Base-by-base conservation (phyloP, 495 filamentous ascomycete genomes). In the Usnea hakonensis region DNA sequence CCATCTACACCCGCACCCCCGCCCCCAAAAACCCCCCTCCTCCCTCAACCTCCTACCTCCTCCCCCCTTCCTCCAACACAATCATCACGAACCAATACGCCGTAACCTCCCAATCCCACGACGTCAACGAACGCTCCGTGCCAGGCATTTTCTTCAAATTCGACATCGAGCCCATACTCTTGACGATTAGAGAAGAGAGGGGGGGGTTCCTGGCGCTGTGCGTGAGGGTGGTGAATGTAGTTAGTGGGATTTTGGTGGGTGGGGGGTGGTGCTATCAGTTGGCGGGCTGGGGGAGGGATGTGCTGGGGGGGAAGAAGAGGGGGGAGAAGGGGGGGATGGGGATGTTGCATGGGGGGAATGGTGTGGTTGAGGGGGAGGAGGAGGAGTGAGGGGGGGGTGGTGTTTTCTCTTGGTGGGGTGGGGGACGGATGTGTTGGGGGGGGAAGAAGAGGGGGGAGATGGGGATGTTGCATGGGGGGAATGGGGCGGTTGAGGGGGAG, bases 91-190 rank as follows among this genome's bases (percentile, higher is more conserved):
- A 99, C 78, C 94, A 99, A 73, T 99, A 99, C 80, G 94, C 92
- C 44, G 94, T 95, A 0, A 97, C 92, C 0, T 87, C 90, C 67
- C 90, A 96, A 73, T 85, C 81, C 58, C 81, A 83, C 57, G 67
- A 77, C 10, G 78, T 97, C 43, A 74, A 78, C 59, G 88, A 95
- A 72, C 84, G 78, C 62, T 77, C 78, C 10, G 83, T 95, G 8
- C 94, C 94, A 1, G 95, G 95, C 14, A 89, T 99, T 66, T 99
- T 96, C 75, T 91, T 99, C 81, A 97, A 97, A 78, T 99, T 93
- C 72, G 93, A 97, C 74, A 97, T 99, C 71, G 94, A 99, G 83
- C 94, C 94, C 5, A 93, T 99, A 68, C 72, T 90, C 67, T 77
- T 99, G 35, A 85, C 87, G 30, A 85, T 99, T 58, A 86, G 86